Evolutionary conservation across 495 filamentous ascomycete genomes (phyloP).

Genomic region (Baudoinia panamericana): DNA sequence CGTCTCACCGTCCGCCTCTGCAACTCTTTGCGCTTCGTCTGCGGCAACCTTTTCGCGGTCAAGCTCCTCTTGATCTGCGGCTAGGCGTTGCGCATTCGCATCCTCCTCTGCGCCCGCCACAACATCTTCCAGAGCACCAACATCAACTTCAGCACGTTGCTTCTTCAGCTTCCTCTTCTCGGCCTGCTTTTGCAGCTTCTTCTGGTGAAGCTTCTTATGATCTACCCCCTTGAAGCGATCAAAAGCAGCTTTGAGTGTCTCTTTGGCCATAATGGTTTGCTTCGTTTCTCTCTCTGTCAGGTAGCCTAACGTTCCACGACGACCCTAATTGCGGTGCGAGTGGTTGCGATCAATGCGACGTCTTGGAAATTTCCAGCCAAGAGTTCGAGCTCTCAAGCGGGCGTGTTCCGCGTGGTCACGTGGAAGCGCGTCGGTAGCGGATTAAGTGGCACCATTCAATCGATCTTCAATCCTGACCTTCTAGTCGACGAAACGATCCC

Average conservation of each 20-base stretch:
- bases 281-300: neutral
- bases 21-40: constrained; percentile 4
- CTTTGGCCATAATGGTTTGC: constrained; percentile 20
- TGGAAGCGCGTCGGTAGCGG: no score
- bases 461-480: no score
- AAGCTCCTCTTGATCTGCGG: constrained; percentile 3
- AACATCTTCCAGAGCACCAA: constrained; percentile 26
- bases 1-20: constrained; percentile 16
- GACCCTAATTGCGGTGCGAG: no score
- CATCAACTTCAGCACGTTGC: constrained; percentile 31
- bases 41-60: constrained; percentile 7
- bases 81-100: constrained; percentile 5
- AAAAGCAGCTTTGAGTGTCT: constrained; percentile 25
- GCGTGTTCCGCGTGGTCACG: no score
- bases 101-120: constrained; percentile 29
- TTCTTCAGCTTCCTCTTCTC: constrained; percentile 38
- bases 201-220: constrained; percentile 53
- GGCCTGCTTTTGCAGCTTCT: constrained; percentile 36
- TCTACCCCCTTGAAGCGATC: constrained; percentile 42
- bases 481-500: no score
- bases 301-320: no score
- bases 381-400: no score
- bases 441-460: no score
- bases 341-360: no score
- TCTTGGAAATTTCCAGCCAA: no score